These are phyloP conservation scores for Cyberlindnera japonica DNA, from an alignment of 805 yeast genomes.

Conservation along the genomic window DNA sequence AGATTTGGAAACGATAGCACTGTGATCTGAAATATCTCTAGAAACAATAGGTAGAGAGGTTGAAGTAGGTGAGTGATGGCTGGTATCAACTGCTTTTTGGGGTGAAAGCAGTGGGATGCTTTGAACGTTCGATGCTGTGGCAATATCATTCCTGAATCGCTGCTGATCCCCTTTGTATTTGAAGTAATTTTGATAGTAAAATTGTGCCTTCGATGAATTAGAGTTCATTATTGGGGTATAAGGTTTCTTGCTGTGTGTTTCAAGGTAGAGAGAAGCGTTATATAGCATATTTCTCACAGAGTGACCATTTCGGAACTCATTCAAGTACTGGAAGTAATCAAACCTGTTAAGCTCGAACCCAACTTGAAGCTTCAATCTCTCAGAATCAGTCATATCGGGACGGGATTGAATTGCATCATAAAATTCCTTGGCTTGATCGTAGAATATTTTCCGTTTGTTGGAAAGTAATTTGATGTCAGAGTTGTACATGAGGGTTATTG, in stretches of 20 bases:
- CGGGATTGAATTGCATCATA: conserved; percentile 1
- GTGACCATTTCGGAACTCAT: conserved; percentile 25
- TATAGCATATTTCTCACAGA: conserved; percentile 17
- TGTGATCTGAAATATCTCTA: background rate
- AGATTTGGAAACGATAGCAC: conserved; percentile 1
- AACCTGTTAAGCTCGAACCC: conserved; percentile 41
- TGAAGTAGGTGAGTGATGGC: background rate
- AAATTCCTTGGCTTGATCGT: conserved; percentile 12
- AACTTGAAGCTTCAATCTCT: conserved; percentile 31
- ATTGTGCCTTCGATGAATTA: conserved; percentile 14
- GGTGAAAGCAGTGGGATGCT: background rate
- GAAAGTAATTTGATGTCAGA: conserved; percentile 20
- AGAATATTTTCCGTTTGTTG: conserved; percentile 12
- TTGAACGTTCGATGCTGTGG: conserved; percentile 1
- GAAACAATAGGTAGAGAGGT: background rate
- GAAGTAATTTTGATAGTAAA: conserved; percentile 12
- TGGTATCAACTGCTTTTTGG: background rate
- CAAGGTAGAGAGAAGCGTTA: conserved; percentile 12
- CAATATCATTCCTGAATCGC: conserved; percentile 6
- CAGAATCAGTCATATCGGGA: conserved; percentile 30
- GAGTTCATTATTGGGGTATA: background rate
- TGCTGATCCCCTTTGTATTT: conserved; percentile 15
- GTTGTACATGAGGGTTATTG: conserved; percentile 18
- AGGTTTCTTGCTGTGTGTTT: conserved; percentile 2
- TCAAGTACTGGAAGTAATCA: conserved; percentile 43